Evolutionary conservation across 2,329 filamentous ascomycete genomes (phyloP).

Genomic region (Colletotrichum spinosum): DNA sequence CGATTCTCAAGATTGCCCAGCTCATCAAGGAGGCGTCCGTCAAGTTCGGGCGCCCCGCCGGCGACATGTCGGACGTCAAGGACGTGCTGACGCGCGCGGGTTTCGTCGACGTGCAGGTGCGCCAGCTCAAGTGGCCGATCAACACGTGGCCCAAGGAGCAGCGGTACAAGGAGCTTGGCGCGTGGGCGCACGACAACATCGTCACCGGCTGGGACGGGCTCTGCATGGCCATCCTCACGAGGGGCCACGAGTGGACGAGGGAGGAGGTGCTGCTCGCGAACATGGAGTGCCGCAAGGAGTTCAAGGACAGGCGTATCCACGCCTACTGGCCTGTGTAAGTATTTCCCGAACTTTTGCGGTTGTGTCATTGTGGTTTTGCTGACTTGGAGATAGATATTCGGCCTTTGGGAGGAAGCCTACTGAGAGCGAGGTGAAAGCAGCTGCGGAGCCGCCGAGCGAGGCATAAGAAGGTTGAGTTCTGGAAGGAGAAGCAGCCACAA

Average conservation of each 20-base stretch:
- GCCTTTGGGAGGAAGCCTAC: no score
- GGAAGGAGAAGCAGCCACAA: no score
- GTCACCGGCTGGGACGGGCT: constrained; percentile 6
- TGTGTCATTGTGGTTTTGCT: no score
- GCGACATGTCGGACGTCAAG: background rate
- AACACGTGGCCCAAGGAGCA: constrained; percentile 16
- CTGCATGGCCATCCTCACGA: background rate
- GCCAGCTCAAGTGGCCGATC: constrained; percentile 14
- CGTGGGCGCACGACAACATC: constrained; percentile 4
- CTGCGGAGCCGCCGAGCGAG: no score
- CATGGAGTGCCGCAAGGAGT: constrained; percentile 2
- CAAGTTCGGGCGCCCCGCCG: background rate
- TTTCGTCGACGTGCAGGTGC: background rate
- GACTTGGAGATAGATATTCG: no score
- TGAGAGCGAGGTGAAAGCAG: no score
- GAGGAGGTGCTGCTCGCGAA: background rate
- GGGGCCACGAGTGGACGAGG: background rate
- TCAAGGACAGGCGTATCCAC: constrained; percentile 10
- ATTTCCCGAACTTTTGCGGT: no score
- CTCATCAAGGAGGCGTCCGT: background rate
- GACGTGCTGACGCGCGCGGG: background rate
- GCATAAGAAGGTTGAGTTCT: no score
- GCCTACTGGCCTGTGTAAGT: constrained; percentile 4
- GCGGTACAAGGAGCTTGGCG: constrained; percentile 2
- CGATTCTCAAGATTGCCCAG: constrained; percentile 39